Evolutionary conservation across 805 yeast genomes (phyloP).

Genomic region (Tetrapisispora taiwanensis): DNA sequence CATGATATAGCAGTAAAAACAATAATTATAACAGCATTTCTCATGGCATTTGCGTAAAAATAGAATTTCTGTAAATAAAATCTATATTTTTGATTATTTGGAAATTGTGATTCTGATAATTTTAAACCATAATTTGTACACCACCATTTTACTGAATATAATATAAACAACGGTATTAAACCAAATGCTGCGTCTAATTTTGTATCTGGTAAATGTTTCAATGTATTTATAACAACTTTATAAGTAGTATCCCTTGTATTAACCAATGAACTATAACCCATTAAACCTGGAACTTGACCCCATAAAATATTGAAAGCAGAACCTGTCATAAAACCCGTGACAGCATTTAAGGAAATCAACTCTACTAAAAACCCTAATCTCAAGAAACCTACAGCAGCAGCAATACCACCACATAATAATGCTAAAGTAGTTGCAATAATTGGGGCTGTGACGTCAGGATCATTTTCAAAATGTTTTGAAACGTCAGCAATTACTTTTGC

Average conservation of each 20-base stretch:
- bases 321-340: slow-evolving; percentile 90
- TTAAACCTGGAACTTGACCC: slow-evolving; percentile 80
- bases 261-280: slow-evolving; percentile 65
- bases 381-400: slow-evolving; percentile 71
- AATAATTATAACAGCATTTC: slow-evolving; percentile 74
- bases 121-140: slow-evolving; percentile 48
- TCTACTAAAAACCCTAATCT: slow-evolving; percentile 84
- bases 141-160: slow-evolving; percentile 60
- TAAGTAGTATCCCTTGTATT: slow-evolving; percentile 68
- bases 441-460: slow-evolving; percentile 36
- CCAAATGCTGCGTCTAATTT: slow-evolving; percentile 86
- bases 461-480: slow-evolving; percentile 29
- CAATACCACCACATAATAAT: slow-evolving; percentile 75
- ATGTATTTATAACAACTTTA: slow-evolving; percentile 55
- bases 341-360: slow-evolving; percentile 83
- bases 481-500: slow-evolving; percentile 67
- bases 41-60: slow-evolving; percentile 65
- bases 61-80: slow-evolving; percentile 32
- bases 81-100: not conserved
- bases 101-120: slow-evolving; percentile 44
- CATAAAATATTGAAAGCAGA: slow-evolving; percentile 73
- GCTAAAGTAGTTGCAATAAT: slow-evolving; percentile 72
- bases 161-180: slow-evolving; percentile 57
- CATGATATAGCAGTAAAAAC: slow-evolving; percentile 77
- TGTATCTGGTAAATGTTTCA: slow-evolving; percentile 61